Conservation (phyloP, 2,329 filamentous ascomycete species). For the Sporothrix mexicana region DNA sequence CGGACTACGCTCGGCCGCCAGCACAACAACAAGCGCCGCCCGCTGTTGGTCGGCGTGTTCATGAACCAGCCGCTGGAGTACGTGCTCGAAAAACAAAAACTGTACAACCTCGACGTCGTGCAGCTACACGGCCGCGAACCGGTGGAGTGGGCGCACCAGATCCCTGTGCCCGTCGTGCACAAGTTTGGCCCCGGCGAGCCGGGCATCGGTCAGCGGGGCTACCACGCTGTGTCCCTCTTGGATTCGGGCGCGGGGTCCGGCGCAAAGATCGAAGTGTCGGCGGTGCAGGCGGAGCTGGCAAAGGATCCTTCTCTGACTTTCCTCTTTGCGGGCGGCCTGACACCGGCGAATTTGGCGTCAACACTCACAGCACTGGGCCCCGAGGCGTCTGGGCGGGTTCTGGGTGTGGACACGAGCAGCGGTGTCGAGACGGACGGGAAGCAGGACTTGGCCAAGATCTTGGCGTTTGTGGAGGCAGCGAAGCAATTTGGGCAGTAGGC, state of each 20-base stretch:
- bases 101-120: slow-evolving; percentile 82
- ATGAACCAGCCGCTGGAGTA: slow-evolving; percentile 86
- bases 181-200: slow-evolving; percentile 79
- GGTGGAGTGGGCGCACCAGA: slow-evolving; percentile 85
- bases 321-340: slow-evolving; percentile 84
- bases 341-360: slow-evolving; percentile 75
- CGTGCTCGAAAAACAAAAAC: slow-evolving; percentile 76
- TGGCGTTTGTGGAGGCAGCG: slow-evolving; percentile 75
- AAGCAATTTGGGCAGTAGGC: slow-evolving; percentile 57
- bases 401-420: slow-evolving; percentile 91
- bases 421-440: slow-evolving; percentile 85
- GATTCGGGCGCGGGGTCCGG: slow-evolving; percentile 89
- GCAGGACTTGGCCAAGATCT: slow-evolving; percentile 82
- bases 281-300: slow-evolving; percentile 69
- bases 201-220: slow-evolving; percentile 76
- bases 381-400: slow-evolving; percentile 52
- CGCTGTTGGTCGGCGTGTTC: slow-evolving; percentile 91
- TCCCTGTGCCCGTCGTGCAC: slow-evolving; percentile 89
- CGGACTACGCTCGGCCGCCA: slow-evolving; percentile 46
- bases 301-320: slow-evolving; percentile 74
- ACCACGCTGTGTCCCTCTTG: slow-evolving; percentile 81
- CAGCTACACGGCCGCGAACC: slow-evolving; percentile 94
- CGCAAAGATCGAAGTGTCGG: slow-evolving; percentile 72
- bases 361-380: slow-evolving; percentile 68
- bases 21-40: slow-evolving; percentile 53